Conservation (phyloP, 106 monocot species). For the Cymbidium sinense region DNA sequence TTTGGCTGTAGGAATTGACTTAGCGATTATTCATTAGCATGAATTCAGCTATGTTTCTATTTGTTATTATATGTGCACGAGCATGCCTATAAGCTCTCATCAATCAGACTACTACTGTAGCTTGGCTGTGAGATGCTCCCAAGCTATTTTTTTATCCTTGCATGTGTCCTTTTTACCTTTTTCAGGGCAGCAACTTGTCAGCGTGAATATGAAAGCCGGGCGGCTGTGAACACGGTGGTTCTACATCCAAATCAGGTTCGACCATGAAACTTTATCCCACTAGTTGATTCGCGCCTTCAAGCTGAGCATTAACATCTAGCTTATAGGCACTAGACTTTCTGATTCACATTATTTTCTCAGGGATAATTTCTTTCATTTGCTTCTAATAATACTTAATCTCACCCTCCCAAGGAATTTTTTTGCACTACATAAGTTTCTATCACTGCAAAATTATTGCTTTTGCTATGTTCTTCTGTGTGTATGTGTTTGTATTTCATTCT, state of each 20-base stretch:
- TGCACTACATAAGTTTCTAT: background rate
- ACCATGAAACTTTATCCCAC: background rate
- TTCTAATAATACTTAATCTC: background rate
- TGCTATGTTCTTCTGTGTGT: background rate
- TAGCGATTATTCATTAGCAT: background rate
- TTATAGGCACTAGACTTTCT: background rate
- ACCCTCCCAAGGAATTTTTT: background rate
- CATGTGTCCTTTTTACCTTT: background rate
- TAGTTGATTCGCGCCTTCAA: background rate
- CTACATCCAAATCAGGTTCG: conserved; percentile 95
- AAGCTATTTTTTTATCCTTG: conserved; percentile 1
- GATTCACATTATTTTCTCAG: background rate
- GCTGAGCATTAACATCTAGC: background rate
- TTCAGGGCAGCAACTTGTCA: conserved; percentile 85
- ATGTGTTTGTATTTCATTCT: background rate
- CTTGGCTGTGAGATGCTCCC: background rate
- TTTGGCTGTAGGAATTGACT: background rate
- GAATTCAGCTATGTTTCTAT: background rate
- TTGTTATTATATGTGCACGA: background rate
- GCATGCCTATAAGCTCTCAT: background rate
- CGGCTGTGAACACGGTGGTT: conserved; percentile 96
- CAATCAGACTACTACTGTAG: background rate
- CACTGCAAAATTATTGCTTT: background rate
- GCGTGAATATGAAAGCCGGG: conserved; percentile 96
- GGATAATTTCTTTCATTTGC: background rate